These are phyloP conservation scores for Xanthoconium purpureum DNA, from an alignment of 768 basidiomycete genomes.

Conservation along the genomic window DNA sequence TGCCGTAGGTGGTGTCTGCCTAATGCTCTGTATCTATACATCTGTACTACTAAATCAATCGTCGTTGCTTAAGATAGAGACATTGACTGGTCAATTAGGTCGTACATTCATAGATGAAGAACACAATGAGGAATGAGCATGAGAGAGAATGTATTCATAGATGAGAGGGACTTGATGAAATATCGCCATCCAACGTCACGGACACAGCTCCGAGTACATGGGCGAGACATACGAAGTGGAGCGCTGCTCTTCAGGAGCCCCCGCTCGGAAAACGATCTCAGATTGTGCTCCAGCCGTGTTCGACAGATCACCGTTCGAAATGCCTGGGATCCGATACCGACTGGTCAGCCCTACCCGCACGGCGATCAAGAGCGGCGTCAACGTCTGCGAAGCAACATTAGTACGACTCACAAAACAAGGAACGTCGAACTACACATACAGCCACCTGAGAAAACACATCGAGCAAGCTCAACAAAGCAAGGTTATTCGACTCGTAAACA, in stretches of 20 bases:
- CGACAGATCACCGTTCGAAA: not conserved
- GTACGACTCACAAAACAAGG: not conserved
- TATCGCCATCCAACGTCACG: too few relatives aligned
- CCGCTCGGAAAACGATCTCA: not conserved
- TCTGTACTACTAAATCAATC: too few relatives aligned
- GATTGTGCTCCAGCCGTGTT: not conserved
- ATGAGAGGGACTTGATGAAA: too few relatives aligned
- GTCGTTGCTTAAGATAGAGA: too few relatives aligned
- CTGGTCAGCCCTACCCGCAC: not conserved
- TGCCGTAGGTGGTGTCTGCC: too few relatives aligned
- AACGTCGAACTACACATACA: not conserved
- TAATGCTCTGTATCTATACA: too few relatives aligned
- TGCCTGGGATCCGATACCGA: not conserved
- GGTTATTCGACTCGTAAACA: not conserved
- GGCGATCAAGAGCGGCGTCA: not conserved
- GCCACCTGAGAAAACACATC: not conserved
- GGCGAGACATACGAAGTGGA: not conserved
- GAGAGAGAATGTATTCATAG: too few relatives aligned
- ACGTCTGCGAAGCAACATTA: not conserved
- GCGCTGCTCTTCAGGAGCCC: not conserved
- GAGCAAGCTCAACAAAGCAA: not conserved
- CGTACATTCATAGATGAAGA: too few relatives aligned
- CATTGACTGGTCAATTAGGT: too few relatives aligned
- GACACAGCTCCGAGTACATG: too few relatives aligned
- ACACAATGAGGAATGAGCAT: too few relatives aligned